These are phyloP conservation scores for Ambrosia artemisiifolia DNA, from an alignment of 129 eudicot species.

Conservation along the genomic window DNA sequence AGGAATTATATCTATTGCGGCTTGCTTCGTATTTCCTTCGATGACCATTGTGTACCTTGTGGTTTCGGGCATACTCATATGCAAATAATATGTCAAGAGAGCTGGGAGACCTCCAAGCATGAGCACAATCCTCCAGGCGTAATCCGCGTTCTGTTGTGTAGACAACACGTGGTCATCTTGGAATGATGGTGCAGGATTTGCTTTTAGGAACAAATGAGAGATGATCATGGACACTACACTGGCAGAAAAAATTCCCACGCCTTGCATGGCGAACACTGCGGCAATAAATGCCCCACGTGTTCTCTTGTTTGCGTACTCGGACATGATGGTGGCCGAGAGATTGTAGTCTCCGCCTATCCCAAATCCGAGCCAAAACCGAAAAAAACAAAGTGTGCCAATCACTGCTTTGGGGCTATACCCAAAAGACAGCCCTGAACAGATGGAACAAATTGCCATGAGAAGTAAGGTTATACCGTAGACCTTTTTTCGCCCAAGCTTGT, in stretches of 20 bases:
- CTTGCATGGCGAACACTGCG: slow-evolving; percentile 55
- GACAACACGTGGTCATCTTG: not conserved
- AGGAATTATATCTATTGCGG: slow-evolving; percentile 39
- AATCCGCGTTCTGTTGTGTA: slow-evolving; percentile 28
- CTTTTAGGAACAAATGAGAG: slow-evolving; percentile 5
- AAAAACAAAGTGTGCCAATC: slow-evolving; percentile 36
- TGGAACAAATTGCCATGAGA: slow-evolving; percentile 47
- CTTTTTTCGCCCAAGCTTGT: slow-evolving; percentile 19
- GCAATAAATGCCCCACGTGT: slow-evolving; percentile 51
- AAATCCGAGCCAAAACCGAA: slow-evolving; percentile 33
- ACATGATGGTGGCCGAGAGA: slow-evolving; percentile 51
- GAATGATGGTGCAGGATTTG: not conserved
- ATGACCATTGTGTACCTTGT: slow-evolving; percentile 51
- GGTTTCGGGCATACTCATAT: slow-evolving; percentile 56
- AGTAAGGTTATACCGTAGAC: slow-evolving; percentile 45
- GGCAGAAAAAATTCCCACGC: slow-evolving; percentile 37
- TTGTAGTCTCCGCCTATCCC: slow-evolving; percentile 65
- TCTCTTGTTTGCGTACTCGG: slow-evolving; percentile 37
- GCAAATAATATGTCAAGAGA: slow-evolving; percentile 45
- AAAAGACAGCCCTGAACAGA: slow-evolving; percentile 51
- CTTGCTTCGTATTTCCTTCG: slow-evolving; percentile 35
- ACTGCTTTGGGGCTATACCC: slow-evolving; percentile 40
- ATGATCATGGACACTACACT: slow-evolving; percentile 31
- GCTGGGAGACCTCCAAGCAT: slow-evolving; percentile 55
- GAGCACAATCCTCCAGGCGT: slow-evolving; percentile 48